These are phyloP conservation scores for Ceratobasidium sp. DNA, from an alignment of 1,284 basidiomycete genomes.

Conservation along the genomic window DNA sequence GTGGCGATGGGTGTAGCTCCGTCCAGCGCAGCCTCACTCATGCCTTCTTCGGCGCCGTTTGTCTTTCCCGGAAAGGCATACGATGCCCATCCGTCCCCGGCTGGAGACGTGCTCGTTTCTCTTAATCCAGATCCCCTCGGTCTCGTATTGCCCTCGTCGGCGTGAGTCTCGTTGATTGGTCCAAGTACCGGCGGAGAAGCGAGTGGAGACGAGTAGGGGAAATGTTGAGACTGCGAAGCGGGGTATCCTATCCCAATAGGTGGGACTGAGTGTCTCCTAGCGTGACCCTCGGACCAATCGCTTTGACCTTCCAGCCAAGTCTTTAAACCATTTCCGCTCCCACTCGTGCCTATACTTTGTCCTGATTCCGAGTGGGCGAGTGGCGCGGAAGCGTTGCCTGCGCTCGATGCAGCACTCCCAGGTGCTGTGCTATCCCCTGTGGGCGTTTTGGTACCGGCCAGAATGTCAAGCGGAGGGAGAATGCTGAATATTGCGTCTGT, in stretches of 20 bases:
- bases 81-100: constrained; percentile 16
- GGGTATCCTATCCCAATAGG: constrained; percentile 10
- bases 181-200: constrained; percentile 11
- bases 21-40: constrained; percentile 31
- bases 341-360: background rate
- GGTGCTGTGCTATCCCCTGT: constrained; percentile 23
- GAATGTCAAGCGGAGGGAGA: constrained; percentile 67
- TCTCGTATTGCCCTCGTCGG: background rate
- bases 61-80: constrained; percentile 5
- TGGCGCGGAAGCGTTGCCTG: background rate
- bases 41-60: background rate
- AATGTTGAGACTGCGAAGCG: constrained; percentile 28
- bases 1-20: constrained; percentile 18
- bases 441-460: constrained; percentile 19
- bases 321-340: constrained; percentile 15
- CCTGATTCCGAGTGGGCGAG: background rate
- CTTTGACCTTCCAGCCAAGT: constrained; percentile 17
- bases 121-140: background rate
- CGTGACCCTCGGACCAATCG: constrained; percentile 1
- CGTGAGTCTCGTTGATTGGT: background rate
- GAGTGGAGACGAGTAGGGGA: constrained; percentile 24
- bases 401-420: constrained; percentile 20
- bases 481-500: constrained; percentile 95
- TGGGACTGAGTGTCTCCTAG: constrained; percentile 4
- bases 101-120: constrained; percentile 5